Base-by-base conservation (phyloP, 768 basidiomycete genomes). In the Galerina sulciceps region DNA sequence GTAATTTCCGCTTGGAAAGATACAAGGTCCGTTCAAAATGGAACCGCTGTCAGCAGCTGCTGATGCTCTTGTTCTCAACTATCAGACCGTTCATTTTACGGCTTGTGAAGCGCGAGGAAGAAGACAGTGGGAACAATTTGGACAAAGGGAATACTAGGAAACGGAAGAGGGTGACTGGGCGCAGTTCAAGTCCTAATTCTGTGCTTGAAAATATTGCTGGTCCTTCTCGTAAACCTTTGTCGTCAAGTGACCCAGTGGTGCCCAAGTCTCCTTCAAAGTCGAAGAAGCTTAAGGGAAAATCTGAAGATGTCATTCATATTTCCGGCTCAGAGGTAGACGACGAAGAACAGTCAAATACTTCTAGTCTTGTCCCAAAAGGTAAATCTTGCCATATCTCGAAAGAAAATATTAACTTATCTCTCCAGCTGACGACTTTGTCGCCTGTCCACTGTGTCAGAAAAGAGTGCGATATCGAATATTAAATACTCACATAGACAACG, bases 1-100 rank as follows among this genome's bases (percentile, higher is more conserved):
- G 81, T 80, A 10, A 82, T 91, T 2, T 72, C 76, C n/a, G 78
- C 85, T n/a, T 94, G 92, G 90, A 84, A 83, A 58, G 71, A 71
- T 36, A 84, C 87, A 18, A 85, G 93, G 92, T 93, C 60, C 52
- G 79, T 56, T 2, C 34, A 17, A 10, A 18, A 34, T 11, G 38
- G 11, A 23, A 44, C 10, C 36, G 40, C 57, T 6, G 26, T 45
- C 36, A 8, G 37, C 42, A 20, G 45, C 41, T 36, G 40, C 48
- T 42, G 13, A 36, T 64, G 43, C 38, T 20, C 40, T 42, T 14
- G n/a, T 40, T 43, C 58, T 35, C 55, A 35, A 38, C 38, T n/a
- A 53, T 18, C 47, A 87, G 86, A 55, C 65, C 79, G 6, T 77
- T 69, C 42, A 63, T 87, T 13, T 69, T 87, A 22, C 64, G 67